These are phyloP conservation scores for Ustilago loliicola DNA, from an alignment of 1,284 basidiomycete genomes.

Conservation along the genomic window DNA sequence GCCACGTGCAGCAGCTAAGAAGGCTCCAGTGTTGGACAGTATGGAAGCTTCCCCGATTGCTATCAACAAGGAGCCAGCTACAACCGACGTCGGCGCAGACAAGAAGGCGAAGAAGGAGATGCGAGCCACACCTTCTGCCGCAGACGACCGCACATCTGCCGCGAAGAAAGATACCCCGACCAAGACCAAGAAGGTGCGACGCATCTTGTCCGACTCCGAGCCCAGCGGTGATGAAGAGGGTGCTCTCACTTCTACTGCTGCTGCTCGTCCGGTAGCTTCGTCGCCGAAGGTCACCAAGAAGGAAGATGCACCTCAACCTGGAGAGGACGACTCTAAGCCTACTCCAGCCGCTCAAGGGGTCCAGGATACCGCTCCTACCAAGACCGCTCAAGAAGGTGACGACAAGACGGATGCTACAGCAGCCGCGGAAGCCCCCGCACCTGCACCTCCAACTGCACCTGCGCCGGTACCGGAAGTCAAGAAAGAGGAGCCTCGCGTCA, in stretches of 20 bases:
- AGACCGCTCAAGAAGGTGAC: not conserved
- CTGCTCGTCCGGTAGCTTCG: conserved; percentile 8
- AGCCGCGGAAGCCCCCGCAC: not conserved
- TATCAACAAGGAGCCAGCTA: not conserved
- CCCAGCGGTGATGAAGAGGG: conserved; percentile 32
- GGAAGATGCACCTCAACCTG: conserved; percentile 3
- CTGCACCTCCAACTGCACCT: conserved; percentile 11
- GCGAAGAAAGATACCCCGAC: conserved; percentile 28
- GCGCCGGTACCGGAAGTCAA: conserved; percentile 36
- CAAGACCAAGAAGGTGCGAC: conserved; percentile 42
- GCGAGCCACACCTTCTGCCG: conserved; percentile 9
- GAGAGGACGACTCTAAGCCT: not conserved
- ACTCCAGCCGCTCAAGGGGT: not conserved
- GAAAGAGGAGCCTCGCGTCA: conserved; percentile 59
- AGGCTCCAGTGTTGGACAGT: not conserved
- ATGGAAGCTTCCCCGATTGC: not conserved
- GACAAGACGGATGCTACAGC: not conserved
- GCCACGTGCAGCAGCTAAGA: conserved; percentile 18
- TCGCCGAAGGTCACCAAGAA: conserved; percentile 4
- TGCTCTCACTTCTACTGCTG: not conserved
- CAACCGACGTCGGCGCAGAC: not conserved
- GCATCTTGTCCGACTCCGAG: conserved; percentile 42
- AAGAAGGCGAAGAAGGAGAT: conserved; percentile 29
- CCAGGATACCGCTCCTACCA: not conserved
- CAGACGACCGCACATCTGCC: conserved; percentile 20